Evolutionary conservation across 129 eudicot species (phyloP).

Genomic region (Tagetes patula): DNA sequence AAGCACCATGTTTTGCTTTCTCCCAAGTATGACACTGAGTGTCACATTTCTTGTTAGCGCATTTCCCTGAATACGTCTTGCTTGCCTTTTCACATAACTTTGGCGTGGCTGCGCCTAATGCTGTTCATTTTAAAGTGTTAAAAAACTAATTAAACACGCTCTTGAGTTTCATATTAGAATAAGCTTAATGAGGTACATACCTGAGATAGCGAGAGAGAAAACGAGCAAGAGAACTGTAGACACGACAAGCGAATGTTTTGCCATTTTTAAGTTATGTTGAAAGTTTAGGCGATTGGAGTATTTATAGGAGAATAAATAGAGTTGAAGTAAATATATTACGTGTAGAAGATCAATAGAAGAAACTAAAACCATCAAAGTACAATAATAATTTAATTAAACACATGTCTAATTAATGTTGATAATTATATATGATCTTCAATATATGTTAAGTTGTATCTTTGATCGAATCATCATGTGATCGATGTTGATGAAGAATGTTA

Average conservation of each 20-base stretch:
- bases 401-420: neutral
- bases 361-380: neutral
- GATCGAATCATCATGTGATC: neutral
- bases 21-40: slow-evolving; percentile 18
- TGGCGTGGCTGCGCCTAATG: neutral
- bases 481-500: neutral
- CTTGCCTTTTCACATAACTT: slow-evolving; percentile 26
- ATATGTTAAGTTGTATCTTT: too few relatives aligned
- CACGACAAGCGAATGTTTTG: slow-evolving; percentile 15
- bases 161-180: neutral
- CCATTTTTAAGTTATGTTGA: slow-evolving; percentile 23
- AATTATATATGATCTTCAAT: too few relatives aligned
- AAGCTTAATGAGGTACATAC: neutral
- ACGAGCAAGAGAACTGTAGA: neutral
- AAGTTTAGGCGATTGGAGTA: slow-evolving; percentile 3
- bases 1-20: slow-evolving; percentile 22
- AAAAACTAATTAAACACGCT: too few relatives aligned
- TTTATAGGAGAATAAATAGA: slow-evolving; percentile 25
- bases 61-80: slow-evolving; percentile 19
- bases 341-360: neutral
- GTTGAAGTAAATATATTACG: neutral
- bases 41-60: slow-evolving; percentile 21
- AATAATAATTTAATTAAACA: neutral
- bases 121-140: neutral
- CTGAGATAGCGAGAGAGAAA: slow-evolving; percentile 14